phyloP scores from a whole-genome alignment of 139 green algal species.

The Cymbomonas tetramitiformis region DNA sequence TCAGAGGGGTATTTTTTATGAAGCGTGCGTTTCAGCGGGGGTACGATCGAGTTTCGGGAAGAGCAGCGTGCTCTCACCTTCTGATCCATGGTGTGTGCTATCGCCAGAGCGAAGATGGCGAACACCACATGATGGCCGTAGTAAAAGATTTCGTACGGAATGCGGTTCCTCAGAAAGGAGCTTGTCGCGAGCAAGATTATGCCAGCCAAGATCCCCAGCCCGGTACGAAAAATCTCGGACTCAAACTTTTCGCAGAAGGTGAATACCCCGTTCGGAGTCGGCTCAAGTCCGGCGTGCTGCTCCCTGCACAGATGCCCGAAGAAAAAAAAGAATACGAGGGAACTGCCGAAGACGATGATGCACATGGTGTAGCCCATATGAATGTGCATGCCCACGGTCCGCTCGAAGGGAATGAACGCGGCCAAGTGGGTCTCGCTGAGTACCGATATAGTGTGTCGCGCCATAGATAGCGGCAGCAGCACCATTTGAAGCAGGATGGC shows the following conservation, averaged over 20 bases:
- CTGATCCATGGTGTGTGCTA: conserved; percentile 13
- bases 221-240: conserved; percentile 11
- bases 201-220: not conserved
- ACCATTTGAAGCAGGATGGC: conserved; percentile 13
- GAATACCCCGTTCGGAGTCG: not conserved
- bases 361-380: conserved; percentile 9
- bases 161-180: not conserved
- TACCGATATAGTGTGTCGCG: not conserved
- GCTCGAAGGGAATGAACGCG: not conserved
- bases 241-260: conserved; percentile 12
- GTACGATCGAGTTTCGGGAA: too few species aligned
- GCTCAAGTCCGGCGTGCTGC: not conserved
- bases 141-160: conserved; percentile 16
- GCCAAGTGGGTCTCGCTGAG: not conserved
- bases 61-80: too few species aligned
- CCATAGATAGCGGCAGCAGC: conserved; percentile 7
- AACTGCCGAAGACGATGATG: not conserved
- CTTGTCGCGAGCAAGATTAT: conserved; percentile 2
- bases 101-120: conserved; percentile 7
- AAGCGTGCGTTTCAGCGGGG: too few species aligned
- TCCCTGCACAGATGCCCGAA: conserved; percentile 7
- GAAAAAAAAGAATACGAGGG: conserved; percentile 8
- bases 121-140: conserved; percentile 3
- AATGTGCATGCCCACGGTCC: not conserved
- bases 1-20: too few species aligned